Evolutionary conservation across 257 asterid species (phyloP).

Genomic region (Perilla frutescens): DNA sequence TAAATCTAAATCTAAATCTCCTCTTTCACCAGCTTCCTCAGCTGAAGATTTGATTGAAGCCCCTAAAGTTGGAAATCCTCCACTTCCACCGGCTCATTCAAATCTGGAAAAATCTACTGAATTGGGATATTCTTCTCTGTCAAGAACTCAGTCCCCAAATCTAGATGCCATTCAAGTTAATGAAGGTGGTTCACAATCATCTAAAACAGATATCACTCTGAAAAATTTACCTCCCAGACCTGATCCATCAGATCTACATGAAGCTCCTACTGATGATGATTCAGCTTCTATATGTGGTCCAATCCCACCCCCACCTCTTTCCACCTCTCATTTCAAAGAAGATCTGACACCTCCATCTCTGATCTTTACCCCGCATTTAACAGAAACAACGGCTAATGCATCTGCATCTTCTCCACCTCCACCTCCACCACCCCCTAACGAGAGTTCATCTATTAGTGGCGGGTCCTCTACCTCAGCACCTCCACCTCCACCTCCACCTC

Average conservation of each 20-base stretch:
- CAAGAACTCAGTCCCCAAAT: conserved; percentile 28
- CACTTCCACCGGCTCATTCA: conserved; percentile 35
- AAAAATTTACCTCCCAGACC: conserved; percentile 29
- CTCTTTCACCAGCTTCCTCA: conserved; percentile 37
- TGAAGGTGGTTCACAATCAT: conserved; percentile 33
- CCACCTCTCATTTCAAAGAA: conserved; percentile 43
- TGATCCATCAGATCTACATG: conserved; percentile 8
- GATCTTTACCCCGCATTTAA: conserved; percentile 30
- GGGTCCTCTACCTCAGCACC: conserved; percentile 24
- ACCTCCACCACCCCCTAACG: conserved; percentile 11
- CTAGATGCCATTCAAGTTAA: conserved; percentile 28
- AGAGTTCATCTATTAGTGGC: conserved; percentile 22
- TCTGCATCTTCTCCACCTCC: conserved; percentile 35
- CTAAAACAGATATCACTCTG: conserved; percentile 29
- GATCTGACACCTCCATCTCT: conserved; percentile 31
- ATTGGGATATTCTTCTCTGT: conserved; percentile 28
- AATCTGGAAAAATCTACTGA: conserved; percentile 30
- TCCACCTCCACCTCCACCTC: conserved; percentile 21
- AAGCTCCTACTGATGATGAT: conserved; percentile 24
- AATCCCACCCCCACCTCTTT: conserved; percentile 37
- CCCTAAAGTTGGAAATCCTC: conserved; percentile 33
- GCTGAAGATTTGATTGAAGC: conserved; percentile 38
- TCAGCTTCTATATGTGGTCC: conserved; percentile 31
- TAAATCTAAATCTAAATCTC: conserved; percentile 29
- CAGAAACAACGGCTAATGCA: conserved; percentile 22